A percentile compares a stretch with the other conserved stretches of the same genome.
phyloP scores from a whole-genome alignment of 768 basidiomycete species.

The Lyophyllum atratum region DNA sequence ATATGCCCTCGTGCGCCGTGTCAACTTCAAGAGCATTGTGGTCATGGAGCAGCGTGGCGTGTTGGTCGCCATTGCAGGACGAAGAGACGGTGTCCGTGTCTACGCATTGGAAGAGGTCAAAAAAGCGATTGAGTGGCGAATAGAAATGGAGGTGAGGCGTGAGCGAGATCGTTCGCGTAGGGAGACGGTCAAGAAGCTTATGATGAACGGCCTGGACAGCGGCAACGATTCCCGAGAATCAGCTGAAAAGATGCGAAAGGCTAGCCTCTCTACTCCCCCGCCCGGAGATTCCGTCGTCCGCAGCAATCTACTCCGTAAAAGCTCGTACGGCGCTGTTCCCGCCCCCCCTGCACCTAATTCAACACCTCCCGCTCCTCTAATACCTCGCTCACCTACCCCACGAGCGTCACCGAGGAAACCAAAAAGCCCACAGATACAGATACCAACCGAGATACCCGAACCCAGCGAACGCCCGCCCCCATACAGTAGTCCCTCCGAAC shows the following conservation, averaged over 20 bases:
- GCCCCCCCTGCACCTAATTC: constrained; percentile 24
- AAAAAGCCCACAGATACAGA: constrained; percentile 30
- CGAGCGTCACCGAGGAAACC: constrained; percentile 35
- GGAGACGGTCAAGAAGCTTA: constrained; percentile 62
- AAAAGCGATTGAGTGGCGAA: constrained; percentile 85
- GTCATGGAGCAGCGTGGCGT: constrained; percentile 93
- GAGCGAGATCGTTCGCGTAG: constrained; percentile 73
- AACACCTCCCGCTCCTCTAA: constrained; percentile 33
- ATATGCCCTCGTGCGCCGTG: constrained; percentile 80
- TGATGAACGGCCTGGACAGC: constrained; percentile 35
- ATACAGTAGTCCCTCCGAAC: constrained; percentile 44
- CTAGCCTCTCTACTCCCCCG: constrained; percentile 52
- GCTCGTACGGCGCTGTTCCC: constrained; percentile 36
- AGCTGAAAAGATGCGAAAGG: constrained; percentile 48
- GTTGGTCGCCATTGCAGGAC: constrained; percentile 85
- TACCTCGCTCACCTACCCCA: constrained; percentile 46
- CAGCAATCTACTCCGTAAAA: constrained; percentile 39
- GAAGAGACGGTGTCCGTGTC: constrained; percentile 84
- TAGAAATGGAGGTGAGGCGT: constrained; percentile 75
- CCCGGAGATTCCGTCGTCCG: constrained; percentile 32
- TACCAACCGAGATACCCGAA: constrained; percentile 27
- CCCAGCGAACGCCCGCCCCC: constrained; percentile 68
- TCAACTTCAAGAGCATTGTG: constrained; percentile 84
- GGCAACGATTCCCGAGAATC: constrained; percentile 37
- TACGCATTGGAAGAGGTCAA: constrained; percentile 88